These are phyloP conservation scores for Senecio squalidus DNA, from an alignment of 140 eudicot species.

Conservation along the genomic window DNA sequence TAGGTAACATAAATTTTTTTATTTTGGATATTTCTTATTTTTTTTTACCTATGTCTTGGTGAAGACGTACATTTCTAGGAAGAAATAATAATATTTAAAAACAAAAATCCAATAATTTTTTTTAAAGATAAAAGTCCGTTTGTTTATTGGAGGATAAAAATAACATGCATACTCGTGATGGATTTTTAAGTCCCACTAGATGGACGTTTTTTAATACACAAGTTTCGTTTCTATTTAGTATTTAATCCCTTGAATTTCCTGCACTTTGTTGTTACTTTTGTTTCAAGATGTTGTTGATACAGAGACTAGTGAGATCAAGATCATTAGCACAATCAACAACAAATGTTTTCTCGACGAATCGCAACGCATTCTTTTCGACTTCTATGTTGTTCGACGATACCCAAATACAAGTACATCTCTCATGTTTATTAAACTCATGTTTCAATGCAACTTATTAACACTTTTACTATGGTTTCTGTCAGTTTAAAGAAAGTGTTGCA, in stretches of 20 bases:
- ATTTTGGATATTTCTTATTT: too few species aligned
- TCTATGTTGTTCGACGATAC: constrained; percentile 74
- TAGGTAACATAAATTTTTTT: too few species aligned
- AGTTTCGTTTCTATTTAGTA: neutral
- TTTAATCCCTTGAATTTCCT: neutral
- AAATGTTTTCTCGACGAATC: neutral
- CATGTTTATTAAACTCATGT: neutral
- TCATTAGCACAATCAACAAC: neutral
- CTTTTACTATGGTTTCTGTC: too few species aligned
- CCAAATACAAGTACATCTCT: constrained; percentile 7
- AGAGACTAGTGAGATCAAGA: constrained; percentile 7
- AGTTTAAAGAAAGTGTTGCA: constrained; percentile 87
- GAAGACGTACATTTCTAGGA: too few species aligned
- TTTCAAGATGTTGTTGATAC: constrained; percentile 9
- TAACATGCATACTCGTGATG: too few species aligned
- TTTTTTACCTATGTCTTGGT: too few species aligned
- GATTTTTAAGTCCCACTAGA: neutral
- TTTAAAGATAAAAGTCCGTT: too few species aligned
- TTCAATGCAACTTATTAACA: too few species aligned
- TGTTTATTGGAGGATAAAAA: too few species aligned
- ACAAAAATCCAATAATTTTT: too few species aligned
- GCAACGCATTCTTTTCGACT: constrained; percentile 41
- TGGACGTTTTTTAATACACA: too few species aligned
- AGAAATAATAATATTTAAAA: too few species aligned
- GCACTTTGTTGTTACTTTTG: neutral